Evolutionary conservation across 768 basidiomycete species (phyloP).

Genomic region (Leccinum obscurum): DNA sequence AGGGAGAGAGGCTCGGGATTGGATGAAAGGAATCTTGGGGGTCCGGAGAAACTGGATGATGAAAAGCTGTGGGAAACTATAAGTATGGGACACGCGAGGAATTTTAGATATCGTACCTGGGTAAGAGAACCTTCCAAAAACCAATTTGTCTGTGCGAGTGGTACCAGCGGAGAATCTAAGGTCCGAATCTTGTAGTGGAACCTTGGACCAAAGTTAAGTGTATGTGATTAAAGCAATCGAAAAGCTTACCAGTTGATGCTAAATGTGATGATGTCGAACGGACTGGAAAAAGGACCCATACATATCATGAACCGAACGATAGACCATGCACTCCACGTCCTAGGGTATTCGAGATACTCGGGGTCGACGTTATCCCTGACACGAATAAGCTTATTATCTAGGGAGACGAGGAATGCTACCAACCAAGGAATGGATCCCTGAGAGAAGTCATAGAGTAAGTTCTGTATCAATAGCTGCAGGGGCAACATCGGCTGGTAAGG

Average conservation of each 20-base stretch:
- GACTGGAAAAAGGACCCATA: constrained; percentile 37
- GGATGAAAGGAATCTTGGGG: constrained; percentile 32
- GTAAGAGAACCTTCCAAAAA: constrained; percentile 38
- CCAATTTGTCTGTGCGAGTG: constrained; percentile 38
- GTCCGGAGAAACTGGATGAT: constrained; percentile 36
- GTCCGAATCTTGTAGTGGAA: constrained; percentile 34
- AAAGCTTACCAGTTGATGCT: constrained; percentile 32
- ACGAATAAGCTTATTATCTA: constrained; percentile 8
- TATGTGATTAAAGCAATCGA: neutral
- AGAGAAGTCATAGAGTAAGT: constrained; percentile 38
- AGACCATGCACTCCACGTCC: constrained; percentile 34
- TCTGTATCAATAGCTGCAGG: constrained; percentile 33
- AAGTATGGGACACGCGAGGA: neutral
- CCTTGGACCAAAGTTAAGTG: constrained; percentile 16
- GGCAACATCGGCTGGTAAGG: constrained; percentile 40
- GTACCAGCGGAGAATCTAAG: constrained; percentile 28
- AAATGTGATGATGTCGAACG: constrained; percentile 35
- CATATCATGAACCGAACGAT: constrained; percentile 38
- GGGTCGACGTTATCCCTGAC: constrained; percentile 39
- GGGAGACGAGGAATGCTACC: neutral
- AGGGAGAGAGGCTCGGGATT: constrained; percentile 30
- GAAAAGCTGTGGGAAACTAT: constrained; percentile 24
- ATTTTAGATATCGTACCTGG: constrained; percentile 26
- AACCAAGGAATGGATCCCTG: constrained; percentile 39
- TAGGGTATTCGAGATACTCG: constrained; percentile 35